Conservation (phyloP, 805 yeast genomes). For the Saccharomycopsis selenospora region DNA sequence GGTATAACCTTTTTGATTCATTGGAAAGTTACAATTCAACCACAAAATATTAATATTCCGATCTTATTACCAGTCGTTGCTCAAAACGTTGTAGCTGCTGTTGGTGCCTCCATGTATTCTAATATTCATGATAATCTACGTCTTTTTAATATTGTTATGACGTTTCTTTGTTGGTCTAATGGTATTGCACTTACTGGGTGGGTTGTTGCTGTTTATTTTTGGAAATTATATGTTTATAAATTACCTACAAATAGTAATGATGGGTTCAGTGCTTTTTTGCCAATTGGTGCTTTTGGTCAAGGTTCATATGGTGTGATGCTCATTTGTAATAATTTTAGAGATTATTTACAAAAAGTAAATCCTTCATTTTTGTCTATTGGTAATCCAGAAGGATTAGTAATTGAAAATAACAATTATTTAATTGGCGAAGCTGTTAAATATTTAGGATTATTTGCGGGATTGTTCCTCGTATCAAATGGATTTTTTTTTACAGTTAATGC, state of each 20-base stretch:
- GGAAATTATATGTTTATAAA: slow-evolving; percentile 51
- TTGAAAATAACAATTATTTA: slow-evolving; percentile 25
- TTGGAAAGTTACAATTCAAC: slow-evolving; percentile 30
- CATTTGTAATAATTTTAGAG: slow-evolving; percentile 39
- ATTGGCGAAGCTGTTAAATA: slow-evolving; percentile 24
- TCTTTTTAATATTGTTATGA: slow-evolving; percentile 45
- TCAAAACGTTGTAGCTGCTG: slow-evolving; percentile 64
- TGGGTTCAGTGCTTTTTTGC: slow-evolving; percentile 65
- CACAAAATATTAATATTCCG: slow-evolving; percentile 44
- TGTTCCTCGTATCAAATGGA: slow-evolving; percentile 48
- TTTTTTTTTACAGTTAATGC: slow-evolving; percentile 48
- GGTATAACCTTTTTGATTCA: slow-evolving; percentile 46
- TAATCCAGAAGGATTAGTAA: slow-evolving; percentile 1
- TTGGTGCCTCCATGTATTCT: slow-evolving; percentile 51
- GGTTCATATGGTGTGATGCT: slow-evolving; percentile 63
- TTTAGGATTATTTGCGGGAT: slow-evolving; percentile 34
- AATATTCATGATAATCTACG: slow-evolving; percentile 40
- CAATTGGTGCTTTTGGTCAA: slow-evolving; percentile 82
- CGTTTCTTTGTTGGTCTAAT: slow-evolving; percentile 59
- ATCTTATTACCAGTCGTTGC: slow-evolving; percentile 73
- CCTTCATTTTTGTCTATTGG: slow-evolving; percentile 15
- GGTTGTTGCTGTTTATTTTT: slow-evolving; percentile 48
- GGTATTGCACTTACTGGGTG: slow-evolving; percentile 57
- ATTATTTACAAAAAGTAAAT: slow-evolving; percentile 21
- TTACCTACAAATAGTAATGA: slow-evolving; percentile 44